Conservation (phyloP, 1,284 basidiomycete genomes). For the Ceratorhiza oryzae-sativae region DNA sequence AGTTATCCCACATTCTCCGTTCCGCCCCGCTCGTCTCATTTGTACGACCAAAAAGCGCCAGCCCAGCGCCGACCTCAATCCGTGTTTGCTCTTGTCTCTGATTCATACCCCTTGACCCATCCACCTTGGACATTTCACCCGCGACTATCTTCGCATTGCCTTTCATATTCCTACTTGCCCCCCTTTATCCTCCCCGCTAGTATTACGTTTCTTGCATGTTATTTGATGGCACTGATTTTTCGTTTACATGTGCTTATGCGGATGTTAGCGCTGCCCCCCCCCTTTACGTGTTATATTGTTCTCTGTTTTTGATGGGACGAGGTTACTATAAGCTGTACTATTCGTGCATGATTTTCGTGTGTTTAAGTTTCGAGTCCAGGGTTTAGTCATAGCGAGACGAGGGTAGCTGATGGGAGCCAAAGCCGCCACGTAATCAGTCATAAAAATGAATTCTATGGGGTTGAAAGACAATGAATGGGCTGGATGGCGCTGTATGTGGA, state of each 20-base stretch:
- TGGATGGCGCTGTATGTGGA: too few relatives aligned
- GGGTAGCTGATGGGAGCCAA: too few relatives aligned
- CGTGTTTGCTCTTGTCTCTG: too few relatives aligned
- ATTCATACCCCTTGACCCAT: not conserved
- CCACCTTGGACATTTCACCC: not conserved
- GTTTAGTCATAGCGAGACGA: too few relatives aligned
- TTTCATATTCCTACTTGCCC: not conserved
- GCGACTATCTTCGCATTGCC: too few relatives aligned
- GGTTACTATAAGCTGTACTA: slow-evolving; percentile 22
- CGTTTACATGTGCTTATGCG: slow-evolving; percentile 20
- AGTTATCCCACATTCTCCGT: slow-evolving; percentile 7
- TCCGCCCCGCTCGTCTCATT: slow-evolving; percentile 13
- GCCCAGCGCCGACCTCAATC: too few relatives aligned
- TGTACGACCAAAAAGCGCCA: slow-evolving; percentile 18
- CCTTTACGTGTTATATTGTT: not conserved
- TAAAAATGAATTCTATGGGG: too few relatives aligned
- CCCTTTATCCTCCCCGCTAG: not conserved
- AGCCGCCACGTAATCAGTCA: too few relatives aligned
- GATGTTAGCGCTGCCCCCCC: slow-evolving; percentile 13
- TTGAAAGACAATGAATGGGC: too few relatives aligned
- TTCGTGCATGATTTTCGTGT: slow-evolving; percentile 6
- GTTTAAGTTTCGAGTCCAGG: not conserved
- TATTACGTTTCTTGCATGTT: slow-evolving; percentile 23
- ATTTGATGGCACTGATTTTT: slow-evolving; percentile 5
- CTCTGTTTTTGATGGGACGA: slow-evolving; percentile 3